These are phyloP conservation scores for Moniliophthora roreri DNA, from an alignment of 1,284 basidiomycete genomes.

Conservation along the genomic window DNA sequence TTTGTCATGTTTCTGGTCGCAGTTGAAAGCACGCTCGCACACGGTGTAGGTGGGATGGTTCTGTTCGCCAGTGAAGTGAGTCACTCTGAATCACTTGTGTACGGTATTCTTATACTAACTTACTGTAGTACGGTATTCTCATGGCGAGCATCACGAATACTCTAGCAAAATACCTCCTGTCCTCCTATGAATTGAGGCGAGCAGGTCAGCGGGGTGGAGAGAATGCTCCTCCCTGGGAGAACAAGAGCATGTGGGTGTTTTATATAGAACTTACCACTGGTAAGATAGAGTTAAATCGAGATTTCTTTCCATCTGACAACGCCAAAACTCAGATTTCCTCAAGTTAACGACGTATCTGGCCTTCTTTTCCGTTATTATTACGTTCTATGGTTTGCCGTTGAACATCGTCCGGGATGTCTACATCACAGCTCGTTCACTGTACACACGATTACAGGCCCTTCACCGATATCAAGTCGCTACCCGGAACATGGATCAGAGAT, in stretches of 20 bases:
- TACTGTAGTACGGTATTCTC: slow-evolving; percentile 82
- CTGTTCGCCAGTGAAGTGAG: slow-evolving; percentile 92
- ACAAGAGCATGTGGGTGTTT: slow-evolving; percentile 96
- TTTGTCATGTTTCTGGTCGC: slow-evolving; percentile 74
- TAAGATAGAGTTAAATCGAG: slow-evolving; percentile 30
- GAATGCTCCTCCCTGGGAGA: slow-evolving; percentile 93
- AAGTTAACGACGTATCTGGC: slow-evolving; percentile 91
- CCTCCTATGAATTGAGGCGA: slow-evolving; percentile 78
- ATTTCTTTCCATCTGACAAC: slow-evolving; percentile 6
- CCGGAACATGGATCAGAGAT: slow-evolving; percentile 94
- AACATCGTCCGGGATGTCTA: slow-evolving; percentile 98
- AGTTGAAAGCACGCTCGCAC: slow-evolving; percentile 73
- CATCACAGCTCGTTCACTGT: slow-evolving; percentile 90
- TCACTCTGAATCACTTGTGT: slow-evolving; percentile 11
- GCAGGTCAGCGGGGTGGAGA: slow-evolving; percentile 77
- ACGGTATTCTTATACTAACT: slow-evolving; percentile 5
- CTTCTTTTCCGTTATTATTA: slow-evolving; percentile 92
- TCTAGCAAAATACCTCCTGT: slow-evolving; percentile 85
- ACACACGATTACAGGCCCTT: slow-evolving; percentile 83
- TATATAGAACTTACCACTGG: slow-evolving; percentile 94
- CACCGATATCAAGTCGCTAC: slow-evolving; percentile 93
- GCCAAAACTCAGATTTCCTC: slow-evolving; percentile 69
- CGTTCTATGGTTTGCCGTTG: slow-evolving; percentile 93
- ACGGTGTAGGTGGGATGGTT: slow-evolving; percentile 88
- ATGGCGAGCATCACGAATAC: slow-evolving; percentile 80